Conservation (phyloP, 2,329 filamentous ascomycete genomes). For the Coniochaeta sp. region DNA sequence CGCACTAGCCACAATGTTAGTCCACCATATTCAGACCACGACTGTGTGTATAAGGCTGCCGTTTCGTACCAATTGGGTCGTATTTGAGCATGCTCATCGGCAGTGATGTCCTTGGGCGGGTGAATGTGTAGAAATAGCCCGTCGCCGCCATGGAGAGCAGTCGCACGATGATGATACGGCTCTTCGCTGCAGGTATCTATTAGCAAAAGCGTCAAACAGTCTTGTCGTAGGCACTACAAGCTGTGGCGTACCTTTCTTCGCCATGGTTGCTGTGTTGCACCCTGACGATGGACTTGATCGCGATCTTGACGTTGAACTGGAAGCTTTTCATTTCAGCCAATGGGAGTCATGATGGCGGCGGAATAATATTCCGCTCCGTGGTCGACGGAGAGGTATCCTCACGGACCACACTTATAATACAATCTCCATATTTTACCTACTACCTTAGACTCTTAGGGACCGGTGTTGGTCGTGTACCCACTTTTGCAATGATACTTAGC, state of each 20-base stretch:
- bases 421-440: too few species aligned
- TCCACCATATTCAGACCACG: neutral
- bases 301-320: neutral
- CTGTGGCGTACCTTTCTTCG: conserved; percentile 15
- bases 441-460: too few species aligned
- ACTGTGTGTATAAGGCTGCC: neutral
- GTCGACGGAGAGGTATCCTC: neutral
- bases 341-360: neutral
- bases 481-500: too few species aligned
- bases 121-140: conserved; percentile 90
- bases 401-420: too few species aligned
- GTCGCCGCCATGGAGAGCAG: conserved; percentile 98
- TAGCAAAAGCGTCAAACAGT: neutral
- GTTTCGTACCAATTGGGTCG: conserved; percentile 78
- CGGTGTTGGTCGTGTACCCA: too few species aligned
- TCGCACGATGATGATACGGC: conserved; percentile 85
- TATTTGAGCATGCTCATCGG: conserved; percentile 98
- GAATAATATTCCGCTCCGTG: neutral
- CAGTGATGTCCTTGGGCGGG: conserved; percentile 69
- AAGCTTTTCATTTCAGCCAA: neutral
- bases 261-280: conserved; percentile 7
- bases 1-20: conserved; percentile 53
- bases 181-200: conserved; percentile 57
- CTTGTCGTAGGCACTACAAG: too few species aligned
- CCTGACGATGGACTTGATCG: neutral